Base-by-base conservation (phyloP, 2,329 filamentous ascomycete genomes). In the Aureobasidium sp. region DNA sequence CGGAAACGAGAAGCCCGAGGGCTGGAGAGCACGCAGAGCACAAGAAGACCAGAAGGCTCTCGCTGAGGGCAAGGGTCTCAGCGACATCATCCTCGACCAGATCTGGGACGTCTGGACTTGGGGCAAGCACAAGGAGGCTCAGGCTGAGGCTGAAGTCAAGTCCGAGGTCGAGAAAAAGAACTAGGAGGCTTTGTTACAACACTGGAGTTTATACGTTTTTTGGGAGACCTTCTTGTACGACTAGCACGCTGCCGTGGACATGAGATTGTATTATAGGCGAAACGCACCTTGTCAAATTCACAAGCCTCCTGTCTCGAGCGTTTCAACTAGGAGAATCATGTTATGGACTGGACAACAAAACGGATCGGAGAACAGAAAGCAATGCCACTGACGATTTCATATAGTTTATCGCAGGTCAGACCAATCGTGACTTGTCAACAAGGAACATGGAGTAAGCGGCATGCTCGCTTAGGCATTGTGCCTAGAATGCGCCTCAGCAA, bases 11-110 rank as follows among this genome's bases (percentile, higher is more conserved):
- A 72, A 75, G 65, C 68, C 69, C 53, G 74, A 75, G 59, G 74
- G 72, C 15, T 79, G 77, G 78, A 77, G 75, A 66, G 64, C 62
- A 29, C 67, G 72, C 64, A 65, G 76, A 59, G 63, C 77, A 62
- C 70, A 73, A 62, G 77, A 78, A 69, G 76, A 78, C 63, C 71
- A 71, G 68, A 74, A 75, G 64, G 71, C 72, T 63, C 61, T 73
- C 21, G 71, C 72, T 43, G 70, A 71, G 53, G 72, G 72, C 1
- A 73, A 73, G 51, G 68, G 71, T 4, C 69, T 71, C 63, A 68
- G 65, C 6, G 72, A 73, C 62, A 71, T 74, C 65, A 74, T 74
- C 38, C 66, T 67, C 60, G 72, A 74, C 64, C 72, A 74, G 66
- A 70, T 74, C 23, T 64, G 63, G 63, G 61, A 63, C 42, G 63